Evolutionary conservation across 2,329 filamentous ascomycete species (phyloP).

Genomic region (Pseudodiploospora longispora): DNA sequence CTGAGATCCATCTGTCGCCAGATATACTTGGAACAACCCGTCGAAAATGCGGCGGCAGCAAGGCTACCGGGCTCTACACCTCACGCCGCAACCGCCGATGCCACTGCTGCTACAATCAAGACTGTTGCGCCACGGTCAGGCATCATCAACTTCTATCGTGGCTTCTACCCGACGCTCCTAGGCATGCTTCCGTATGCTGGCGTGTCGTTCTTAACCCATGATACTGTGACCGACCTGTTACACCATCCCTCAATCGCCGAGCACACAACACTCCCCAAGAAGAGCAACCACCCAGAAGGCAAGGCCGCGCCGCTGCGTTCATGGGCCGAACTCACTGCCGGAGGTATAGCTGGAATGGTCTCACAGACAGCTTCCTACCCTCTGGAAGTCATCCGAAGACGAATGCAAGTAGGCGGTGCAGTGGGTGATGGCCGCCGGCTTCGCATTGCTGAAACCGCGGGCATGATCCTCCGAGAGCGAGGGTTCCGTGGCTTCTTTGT

Average conservation of each 20-base stretch:
- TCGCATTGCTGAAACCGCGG: slow-evolving; percentile 69
- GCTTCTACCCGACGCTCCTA: slow-evolving; percentile 80
- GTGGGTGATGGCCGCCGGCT: slow-evolving; percentile 82
- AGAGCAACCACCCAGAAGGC: slow-evolving; percentile 41
- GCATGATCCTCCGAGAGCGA: slow-evolving; percentile 64
- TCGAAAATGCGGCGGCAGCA: slow-evolving; percentile 23
- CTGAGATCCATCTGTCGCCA: slow-evolving; percentile 70
- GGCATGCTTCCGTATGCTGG: slow-evolving; percentile 98
- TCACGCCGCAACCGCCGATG: slow-evolving; percentile 30
- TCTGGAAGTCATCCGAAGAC: slow-evolving; percentile 79
- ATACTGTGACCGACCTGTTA: slow-evolving; percentile 78
- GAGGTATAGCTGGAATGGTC: slow-evolving; percentile 78
- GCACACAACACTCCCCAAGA: slow-evolving; percentile 67
- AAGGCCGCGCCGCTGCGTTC: slow-evolving; percentile 68
- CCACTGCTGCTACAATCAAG: slow-evolving; percentile 32
- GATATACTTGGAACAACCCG: slow-evolving; percentile 73
- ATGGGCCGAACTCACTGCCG: slow-evolving; percentile 79
- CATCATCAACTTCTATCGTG: slow-evolving; percentile 86
- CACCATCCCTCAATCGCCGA: slow-evolving; percentile 58
- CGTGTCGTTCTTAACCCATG: slow-evolving; percentile 91
- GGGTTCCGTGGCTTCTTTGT: slow-evolving; percentile 83
- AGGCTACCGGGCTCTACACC: slow-evolving; percentile 19
- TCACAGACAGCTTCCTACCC: slow-evolving; percentile 92
- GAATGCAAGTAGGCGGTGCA: slow-evolving; percentile 95
- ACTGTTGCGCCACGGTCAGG: slow-evolving; percentile 54